These are phyloP conservation scores for Citrullus mucosospermus DNA, from an alignment of 306 rosid genomes.

Conservation along the genomic window DNA sequence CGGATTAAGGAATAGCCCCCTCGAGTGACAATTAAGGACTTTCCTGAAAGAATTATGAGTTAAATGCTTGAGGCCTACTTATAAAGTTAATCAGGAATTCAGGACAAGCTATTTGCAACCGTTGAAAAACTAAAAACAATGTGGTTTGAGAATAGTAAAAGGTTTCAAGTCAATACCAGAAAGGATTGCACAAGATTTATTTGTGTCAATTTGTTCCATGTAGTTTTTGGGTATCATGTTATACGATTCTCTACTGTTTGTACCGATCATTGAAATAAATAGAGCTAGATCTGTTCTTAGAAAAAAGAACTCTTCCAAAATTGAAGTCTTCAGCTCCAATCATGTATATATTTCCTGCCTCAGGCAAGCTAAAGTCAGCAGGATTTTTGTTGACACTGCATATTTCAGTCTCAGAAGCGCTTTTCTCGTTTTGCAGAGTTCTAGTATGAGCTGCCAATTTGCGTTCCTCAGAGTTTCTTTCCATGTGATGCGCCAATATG, in stretches of 20 bases:
- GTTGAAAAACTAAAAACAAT: not conserved
- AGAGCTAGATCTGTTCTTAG: conserved; percentile 22
- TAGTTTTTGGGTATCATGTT: conserved; percentile 32
- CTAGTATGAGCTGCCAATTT: conserved; percentile 23
- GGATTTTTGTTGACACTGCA: conserved; percentile 74
- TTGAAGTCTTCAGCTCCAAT: conserved; percentile 76
- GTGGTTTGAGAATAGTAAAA: not conserved
- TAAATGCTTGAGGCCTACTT: no score
- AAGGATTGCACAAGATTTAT: conserved; percentile 18
- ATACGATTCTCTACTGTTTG: conserved; percentile 42
- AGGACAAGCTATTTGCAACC: not conserved
- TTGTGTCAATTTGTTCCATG: conserved; percentile 14
- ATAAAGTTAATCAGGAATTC: no score
- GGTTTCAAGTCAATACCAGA: not conserved
- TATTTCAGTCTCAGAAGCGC: conserved; percentile 18
- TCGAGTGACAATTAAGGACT: not conserved
- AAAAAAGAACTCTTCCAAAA: conserved; percentile 26
- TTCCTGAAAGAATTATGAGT: not conserved
- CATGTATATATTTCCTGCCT: conserved; percentile 58
- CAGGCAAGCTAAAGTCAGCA: conserved; percentile 73
- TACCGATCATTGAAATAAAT: conserved; percentile 21
- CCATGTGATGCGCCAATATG: conserved; percentile 16
- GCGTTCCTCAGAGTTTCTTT: conserved; percentile 22
- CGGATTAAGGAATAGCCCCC: not conserved
- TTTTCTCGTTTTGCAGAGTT: conserved; percentile 27